These are phyloP conservation scores for Fusarium aywerte DNA, from an alignment of 2,329 filamentous ascomycete genomes.

Conservation along the genomic window DNA sequence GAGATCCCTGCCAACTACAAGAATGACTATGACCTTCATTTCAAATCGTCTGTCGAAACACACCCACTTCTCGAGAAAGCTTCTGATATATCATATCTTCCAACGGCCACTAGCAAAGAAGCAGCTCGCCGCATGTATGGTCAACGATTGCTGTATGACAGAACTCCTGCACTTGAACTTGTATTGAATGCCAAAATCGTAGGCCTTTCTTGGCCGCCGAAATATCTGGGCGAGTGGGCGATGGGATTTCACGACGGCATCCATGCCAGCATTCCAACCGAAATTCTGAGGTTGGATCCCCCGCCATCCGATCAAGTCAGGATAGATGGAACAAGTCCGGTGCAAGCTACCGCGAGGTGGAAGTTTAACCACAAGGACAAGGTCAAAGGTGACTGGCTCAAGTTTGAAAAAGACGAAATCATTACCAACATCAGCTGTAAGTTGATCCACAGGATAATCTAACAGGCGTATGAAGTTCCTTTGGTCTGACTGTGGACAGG, in stretches of 20 bases:
- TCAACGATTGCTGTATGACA: conserved; percentile 58
- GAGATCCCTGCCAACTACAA: conserved; percentile 54
- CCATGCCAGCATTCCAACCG: conserved; percentile 61
- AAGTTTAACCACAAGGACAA: conserved; percentile 61
- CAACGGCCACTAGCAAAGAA: conserved; percentile 59
- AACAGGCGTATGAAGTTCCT: not conserved
- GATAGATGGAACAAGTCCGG: conserved; percentile 58
- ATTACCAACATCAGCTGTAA: conserved; percentile 72
- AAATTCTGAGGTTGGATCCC: conserved; percentile 60
- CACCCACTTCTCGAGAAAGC: conserved; percentile 57
- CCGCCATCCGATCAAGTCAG: conserved; percentile 60
- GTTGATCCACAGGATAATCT: conserved; percentile 40
- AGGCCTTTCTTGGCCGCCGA: conserved; percentile 62
- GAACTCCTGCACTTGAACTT: conserved; percentile 58
- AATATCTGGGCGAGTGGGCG: conserved; percentile 67
- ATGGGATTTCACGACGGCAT: conserved; percentile 66
- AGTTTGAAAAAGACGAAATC: conserved; percentile 72
- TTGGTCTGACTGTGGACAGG: conserved; percentile 48
- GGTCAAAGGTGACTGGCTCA: conserved; percentile 61
- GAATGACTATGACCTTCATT: conserved; percentile 66
- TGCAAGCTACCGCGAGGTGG: conserved; percentile 63
- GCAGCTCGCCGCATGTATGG: conserved; percentile 61
- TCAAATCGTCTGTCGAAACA: conserved; percentile 53
- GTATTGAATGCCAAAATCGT: conserved; percentile 61
- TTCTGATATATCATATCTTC: conserved; percentile 55